Conservation (phyloP, 345 rosid species). For the Melaleuca quinquenervia region DNA sequence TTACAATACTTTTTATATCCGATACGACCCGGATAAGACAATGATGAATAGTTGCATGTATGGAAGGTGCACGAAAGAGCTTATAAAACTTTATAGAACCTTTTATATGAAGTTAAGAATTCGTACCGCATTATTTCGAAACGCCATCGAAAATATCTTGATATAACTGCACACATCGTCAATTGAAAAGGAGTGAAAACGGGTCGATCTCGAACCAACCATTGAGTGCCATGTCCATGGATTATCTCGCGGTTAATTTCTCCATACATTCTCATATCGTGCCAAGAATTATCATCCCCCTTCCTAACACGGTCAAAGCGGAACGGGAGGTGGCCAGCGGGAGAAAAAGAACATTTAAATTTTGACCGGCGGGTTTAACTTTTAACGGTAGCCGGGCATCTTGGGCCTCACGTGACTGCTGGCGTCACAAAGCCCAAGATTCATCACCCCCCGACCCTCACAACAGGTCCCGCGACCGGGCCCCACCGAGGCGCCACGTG, state of each 20-base stretch:
- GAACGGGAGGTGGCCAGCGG: background rate
- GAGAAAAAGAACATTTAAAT: background rate
- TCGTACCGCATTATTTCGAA: background rate
- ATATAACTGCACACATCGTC: background rate
- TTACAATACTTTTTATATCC: background rate
- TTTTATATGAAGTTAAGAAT: too few relatives aligned
- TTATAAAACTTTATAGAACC: too few relatives aligned
- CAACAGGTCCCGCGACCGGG: background rate
- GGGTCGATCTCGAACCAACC: background rate
- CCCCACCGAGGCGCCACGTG: constrained; percentile 15
- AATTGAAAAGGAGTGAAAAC: background rate
- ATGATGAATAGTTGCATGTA: background rate
- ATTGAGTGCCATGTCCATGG: background rate
- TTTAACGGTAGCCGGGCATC: constrained; percentile 44
- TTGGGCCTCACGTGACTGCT: constrained; percentile 76
- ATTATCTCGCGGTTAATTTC: background rate
- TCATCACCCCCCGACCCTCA: constrained; percentile 25
- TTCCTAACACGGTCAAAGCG: background rate
- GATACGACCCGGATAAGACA: background rate
- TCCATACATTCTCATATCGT: background rate
- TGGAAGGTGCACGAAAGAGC: background rate
- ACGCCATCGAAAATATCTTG: background rate
- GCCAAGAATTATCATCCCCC: background rate
- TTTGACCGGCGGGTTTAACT: background rate
- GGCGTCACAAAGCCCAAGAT: constrained; percentile 18